These are phyloP conservation scores for Puccinia horiana DNA, from an alignment of 1,284 basidiomycete genomes.

Conservation along the genomic window DNA sequence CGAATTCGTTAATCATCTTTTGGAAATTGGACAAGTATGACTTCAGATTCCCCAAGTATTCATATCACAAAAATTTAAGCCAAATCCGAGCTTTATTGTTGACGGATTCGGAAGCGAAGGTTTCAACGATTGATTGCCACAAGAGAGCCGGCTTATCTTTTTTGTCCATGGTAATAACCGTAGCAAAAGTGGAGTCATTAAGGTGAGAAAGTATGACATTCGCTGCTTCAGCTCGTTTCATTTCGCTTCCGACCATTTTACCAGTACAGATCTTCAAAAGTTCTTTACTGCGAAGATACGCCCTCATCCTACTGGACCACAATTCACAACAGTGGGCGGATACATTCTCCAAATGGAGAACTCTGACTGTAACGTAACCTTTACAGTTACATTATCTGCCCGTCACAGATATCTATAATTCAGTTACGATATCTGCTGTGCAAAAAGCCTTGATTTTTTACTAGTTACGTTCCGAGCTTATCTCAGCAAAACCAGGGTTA, in stretches of 20 bases:
- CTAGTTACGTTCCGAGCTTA: too few species aligned
- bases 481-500: too few species aligned
- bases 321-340: too few species aligned
- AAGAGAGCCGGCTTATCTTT: neutral
- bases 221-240: neutral
- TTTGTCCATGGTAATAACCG: neutral
- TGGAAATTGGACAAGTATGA: neutral
- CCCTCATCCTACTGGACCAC: neutral
- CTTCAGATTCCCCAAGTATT: neutral
- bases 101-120: neutral
- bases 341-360: too few species aligned
- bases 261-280: neutral
- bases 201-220: neutral
- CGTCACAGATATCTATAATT: too few species aligned
- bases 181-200: neutral
- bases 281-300: neutral
- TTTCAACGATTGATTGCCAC: neutral
- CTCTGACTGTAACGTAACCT: too few species aligned
- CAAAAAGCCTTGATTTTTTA: too few species aligned
- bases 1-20: neutral
- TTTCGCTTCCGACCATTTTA: neutral
- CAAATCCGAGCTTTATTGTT: conserved; percentile 11
- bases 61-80: neutral
- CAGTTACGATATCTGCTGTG: too few species aligned
- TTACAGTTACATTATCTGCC: too few species aligned